Conservation (phyloP, 164 flowering plant species). For the Umbilicus rupestris region DNA sequence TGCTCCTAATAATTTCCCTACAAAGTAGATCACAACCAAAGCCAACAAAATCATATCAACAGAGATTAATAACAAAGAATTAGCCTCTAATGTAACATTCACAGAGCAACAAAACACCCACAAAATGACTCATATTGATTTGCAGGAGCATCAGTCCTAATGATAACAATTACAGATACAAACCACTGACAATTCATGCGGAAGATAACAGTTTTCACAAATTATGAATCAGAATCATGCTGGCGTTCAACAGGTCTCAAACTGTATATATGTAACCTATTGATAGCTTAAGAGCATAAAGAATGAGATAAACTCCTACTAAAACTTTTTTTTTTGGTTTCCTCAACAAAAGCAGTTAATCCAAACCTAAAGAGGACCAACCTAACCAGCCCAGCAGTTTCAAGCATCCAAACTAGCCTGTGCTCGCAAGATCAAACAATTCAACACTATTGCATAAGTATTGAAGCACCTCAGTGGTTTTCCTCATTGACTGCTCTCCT, state of each 20-base stretch:
- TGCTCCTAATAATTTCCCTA: too few relatives aligned
- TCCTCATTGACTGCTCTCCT: background rate
- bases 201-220: background rate
- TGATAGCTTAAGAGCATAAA: background rate
- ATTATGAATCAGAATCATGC: background rate
- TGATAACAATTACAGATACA: background rate
- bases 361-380: background rate
- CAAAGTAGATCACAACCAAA: too few relatives aligned
- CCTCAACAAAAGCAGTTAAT: too few relatives aligned
- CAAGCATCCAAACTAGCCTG: too few relatives aligned
- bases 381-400: background rate
- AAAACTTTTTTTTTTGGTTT: too few relatives aligned
- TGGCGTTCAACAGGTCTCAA: too few relatives aligned
- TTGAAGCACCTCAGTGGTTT: background rate
- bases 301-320: too few relatives aligned
- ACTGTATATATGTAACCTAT: too few relatives aligned
- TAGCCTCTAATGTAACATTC: background rate
- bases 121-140: background rate
- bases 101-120: background rate
- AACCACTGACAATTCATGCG: background rate
- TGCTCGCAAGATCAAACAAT: too few relatives aligned
- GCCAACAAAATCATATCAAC: too few relatives aligned
- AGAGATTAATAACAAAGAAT: background rate
- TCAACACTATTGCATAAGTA: too few relatives aligned
- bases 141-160: background rate